Evolutionary conservation across 2,329 filamentous ascomycete genomes (phyloP).

Genomic region (Emericellopsis atlantica): DNA sequence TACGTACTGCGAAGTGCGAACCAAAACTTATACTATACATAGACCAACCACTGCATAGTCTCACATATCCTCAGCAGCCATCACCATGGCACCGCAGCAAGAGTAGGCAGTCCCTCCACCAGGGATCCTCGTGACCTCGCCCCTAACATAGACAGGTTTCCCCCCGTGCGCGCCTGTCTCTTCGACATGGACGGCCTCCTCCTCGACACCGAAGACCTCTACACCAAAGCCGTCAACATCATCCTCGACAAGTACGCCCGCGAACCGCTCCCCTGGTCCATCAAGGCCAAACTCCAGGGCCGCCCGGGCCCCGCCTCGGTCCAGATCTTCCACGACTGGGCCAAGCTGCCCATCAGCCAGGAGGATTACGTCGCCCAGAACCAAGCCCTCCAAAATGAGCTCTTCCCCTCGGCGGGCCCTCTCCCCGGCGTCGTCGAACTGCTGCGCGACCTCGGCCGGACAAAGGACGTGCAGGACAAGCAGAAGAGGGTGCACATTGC

Average conservation of each 20-base stretch:
- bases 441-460: constrained; percentile 44
- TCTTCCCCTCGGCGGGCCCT: constrained; percentile 64
- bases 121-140: not conserved
- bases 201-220: constrained; percentile 84
- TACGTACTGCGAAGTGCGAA: too few species aligned
- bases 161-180: constrained; percentile 76
- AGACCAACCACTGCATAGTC: too few species aligned
- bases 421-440: constrained; percentile 67
- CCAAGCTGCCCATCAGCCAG: constrained; percentile 62
- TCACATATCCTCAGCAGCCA: not conserved
- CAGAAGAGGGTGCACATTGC: constrained; percentile 57
- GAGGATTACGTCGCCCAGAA: constrained; percentile 54
- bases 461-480: constrained; percentile 13
- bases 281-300: constrained; percentile 76
- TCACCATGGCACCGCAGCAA: not conserved
- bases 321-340: constrained; percentile 61
- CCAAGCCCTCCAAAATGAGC: constrained; percentile 49
- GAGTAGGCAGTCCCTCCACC: not conserved
- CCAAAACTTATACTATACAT: too few species aligned
- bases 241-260: constrained; percentile 65
- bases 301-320: constrained; percentile 40
- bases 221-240: constrained; percentile 72
- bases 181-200: constrained; percentile 99
- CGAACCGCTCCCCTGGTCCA: constrained; percentile 73
- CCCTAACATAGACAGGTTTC: constrained; percentile 42